Evolutionary conservation across 805 yeast genomes (phyloP).

Genomic region (Yarrowia bubula): DNA sequence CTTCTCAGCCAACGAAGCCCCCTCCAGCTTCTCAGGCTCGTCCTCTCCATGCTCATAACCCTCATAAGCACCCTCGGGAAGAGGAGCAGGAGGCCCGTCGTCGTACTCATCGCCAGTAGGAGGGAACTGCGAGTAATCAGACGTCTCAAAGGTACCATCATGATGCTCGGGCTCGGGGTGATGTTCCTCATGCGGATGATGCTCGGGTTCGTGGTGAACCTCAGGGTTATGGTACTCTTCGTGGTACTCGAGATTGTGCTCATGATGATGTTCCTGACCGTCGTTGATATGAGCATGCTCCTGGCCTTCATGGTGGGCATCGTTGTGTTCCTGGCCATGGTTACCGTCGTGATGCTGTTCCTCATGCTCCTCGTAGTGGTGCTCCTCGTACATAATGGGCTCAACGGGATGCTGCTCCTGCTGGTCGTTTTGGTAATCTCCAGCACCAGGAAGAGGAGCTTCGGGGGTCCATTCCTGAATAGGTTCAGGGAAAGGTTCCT

Average conservation of each 20-base stretch:
- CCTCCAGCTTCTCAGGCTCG: not conserved
- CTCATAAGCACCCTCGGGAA: not conserved
- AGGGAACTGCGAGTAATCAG: slow-evolving; percentile 8
- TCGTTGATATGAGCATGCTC: not conserved
- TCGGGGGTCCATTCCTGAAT: not conserved
- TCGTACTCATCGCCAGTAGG: not conserved
- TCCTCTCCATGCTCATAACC: not conserved
- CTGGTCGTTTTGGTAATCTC: not conserved
- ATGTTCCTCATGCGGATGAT: not conserved
- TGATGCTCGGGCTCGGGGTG: not conserved
- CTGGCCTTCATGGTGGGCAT: not conserved
- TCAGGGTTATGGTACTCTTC: slow-evolving; percentile 1
- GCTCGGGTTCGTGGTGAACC: not conserved
- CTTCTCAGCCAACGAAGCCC: slow-evolving; percentile 3
- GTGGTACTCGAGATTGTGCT: slow-evolving; percentile 6
- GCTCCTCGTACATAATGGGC: not conserved
- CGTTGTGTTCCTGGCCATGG: not conserved
- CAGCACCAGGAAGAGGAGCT: not conserved
- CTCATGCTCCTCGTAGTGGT: not conserved
- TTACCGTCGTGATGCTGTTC: not conserved
- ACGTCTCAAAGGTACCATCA: not conserved
- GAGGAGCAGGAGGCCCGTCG: not conserved
- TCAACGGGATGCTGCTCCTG: not conserved
- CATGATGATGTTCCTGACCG: not conserved
- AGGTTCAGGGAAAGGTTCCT: not conserved